Base-by-base conservation (phyloP, 345 rosid genomes). In the Boechera divaricarpa region DNA sequence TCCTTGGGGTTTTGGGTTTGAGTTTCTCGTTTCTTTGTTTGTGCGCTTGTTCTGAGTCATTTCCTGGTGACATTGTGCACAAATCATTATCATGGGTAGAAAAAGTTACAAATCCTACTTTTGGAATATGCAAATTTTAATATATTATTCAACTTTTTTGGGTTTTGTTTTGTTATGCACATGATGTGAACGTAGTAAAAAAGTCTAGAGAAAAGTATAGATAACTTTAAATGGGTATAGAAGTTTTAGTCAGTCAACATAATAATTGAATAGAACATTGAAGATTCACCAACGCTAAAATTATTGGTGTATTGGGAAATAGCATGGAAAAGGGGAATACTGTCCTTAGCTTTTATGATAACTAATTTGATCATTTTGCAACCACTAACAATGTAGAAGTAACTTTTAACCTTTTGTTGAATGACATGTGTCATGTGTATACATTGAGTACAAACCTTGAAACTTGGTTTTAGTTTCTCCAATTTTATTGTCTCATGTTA, bases 291-390 rank as follows among this genome's bases (percentile, higher is more conserved):
- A 52, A 51, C 31, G 69, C 63, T 76, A 52, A 69, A 57, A 31
- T 60, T 41, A 62, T 62, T 69, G 49, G 70, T 76, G 70, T 58
- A 5, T 41, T n/a, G 38, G 24, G 56, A 53, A 69, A 63, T 61
- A 60, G 61, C 42, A 67, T 49, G 58, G 72, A 74, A 57, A 66
- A 7, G 28, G 21, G 10, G 21, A 56, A 44, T 35, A 32, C 15
- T 74, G 39, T 44, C 39, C 7, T 9, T 33, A 36, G 1, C 64
- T 56, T 55, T 55, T 32, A 28, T 28, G 29, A 28, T 61, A 76
- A 55, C 79, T 36, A 69, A 69, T 61, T 48, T 67, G 24, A 48
- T 48, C 35, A 36, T 5, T 47, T 49, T 58, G 6, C 52, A 7
- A 74, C 57, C 56, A 64, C 4, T 31, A 65, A 56, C 58, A 26